Percentiles rank a stretch among this genome's conserved stretches.
phyloP scores from a whole-genome alignment of 305 asterid species.

The Rubia balearica region DNA sequence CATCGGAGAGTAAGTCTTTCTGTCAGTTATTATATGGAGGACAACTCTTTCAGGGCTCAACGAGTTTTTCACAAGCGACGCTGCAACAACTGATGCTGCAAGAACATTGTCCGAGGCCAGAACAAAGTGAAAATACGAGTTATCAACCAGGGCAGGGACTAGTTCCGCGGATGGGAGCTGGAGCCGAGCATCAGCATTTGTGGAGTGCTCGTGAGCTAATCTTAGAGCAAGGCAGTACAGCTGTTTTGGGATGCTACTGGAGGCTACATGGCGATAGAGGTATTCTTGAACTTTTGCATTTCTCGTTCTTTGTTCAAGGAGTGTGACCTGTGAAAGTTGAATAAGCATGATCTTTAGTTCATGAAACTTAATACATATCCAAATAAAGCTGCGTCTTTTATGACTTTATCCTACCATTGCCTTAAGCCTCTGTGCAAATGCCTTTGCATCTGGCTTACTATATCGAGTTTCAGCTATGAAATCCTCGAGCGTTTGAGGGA shows the following conservation, averaged over 20 bases:
- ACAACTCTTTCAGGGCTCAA: slow-evolving; percentile 58
- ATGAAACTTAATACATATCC: not conserved
- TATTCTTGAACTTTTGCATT: slow-evolving; percentile 88
- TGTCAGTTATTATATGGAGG: slow-evolving; percentile 79
- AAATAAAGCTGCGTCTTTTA: not conserved
- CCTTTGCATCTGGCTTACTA: slow-evolving; percentile 29
- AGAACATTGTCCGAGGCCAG: slow-evolving; percentile 87
- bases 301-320: slow-evolving; percentile 76
- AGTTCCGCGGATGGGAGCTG: slow-evolving; percentile 79
- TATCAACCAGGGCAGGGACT: slow-evolving; percentile 75
- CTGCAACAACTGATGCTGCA: slow-evolving; percentile 90
- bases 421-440: slow-evolving; percentile 36
- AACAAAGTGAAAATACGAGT: slow-evolving; percentile 71
- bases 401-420: slow-evolving; percentile 25
- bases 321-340: slow-evolving; percentile 42
- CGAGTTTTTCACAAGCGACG: slow-evolving; percentile 64
- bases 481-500: slow-evolving; percentile 38
- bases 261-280: slow-evolving; percentile 91
- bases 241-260: slow-evolving; percentile 92
- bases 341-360: not conserved
- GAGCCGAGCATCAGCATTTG: slow-evolving; percentile 71
- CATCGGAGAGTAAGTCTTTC: slow-evolving; percentile 85
- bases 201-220: slow-evolving; percentile 86
- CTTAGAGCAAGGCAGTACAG: slow-evolving; percentile 76
- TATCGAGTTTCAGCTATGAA: slow-evolving; percentile 28